Evolutionary conservation across 2,329 filamentous ascomycete genomes (phyloP).

Genomic region (Aspergillus hiratsukae): DNA sequence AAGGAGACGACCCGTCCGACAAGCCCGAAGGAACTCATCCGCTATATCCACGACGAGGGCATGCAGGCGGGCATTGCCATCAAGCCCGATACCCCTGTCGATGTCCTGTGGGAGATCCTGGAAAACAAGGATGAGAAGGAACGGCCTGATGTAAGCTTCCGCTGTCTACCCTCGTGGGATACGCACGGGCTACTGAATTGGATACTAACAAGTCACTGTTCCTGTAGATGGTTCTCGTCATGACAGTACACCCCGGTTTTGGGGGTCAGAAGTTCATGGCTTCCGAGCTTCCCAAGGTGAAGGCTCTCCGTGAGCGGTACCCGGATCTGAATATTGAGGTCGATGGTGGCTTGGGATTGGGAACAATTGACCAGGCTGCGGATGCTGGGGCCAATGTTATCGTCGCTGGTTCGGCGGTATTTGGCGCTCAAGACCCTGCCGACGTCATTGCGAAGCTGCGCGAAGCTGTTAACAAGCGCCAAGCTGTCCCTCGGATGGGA

Average conservation of each 20-base stretch:
- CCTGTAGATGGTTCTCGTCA: conserved; percentile 87
- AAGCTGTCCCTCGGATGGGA: too few species aligned
- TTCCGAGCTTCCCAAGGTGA: conserved; percentile 88
- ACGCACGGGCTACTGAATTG: not conserved
- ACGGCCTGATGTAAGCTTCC: conserved; percentile 72
- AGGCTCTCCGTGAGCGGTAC: conserved; percentile 75
- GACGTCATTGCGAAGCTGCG: conserved; percentile 82
- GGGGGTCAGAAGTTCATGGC: conserved; percentile 99
- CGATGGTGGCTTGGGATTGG: conserved; percentile 82
- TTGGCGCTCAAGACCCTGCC: conserved; percentile 81
- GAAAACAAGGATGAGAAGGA: conserved; percentile 69
- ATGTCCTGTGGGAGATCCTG: conserved; percentile 87
- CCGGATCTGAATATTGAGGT: conserved; percentile 96
- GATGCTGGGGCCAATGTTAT: conserved; percentile 97
- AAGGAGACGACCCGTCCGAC: conserved; percentile 65
- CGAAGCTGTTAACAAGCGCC: conserved; percentile 67
- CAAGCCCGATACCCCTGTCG: conserved; percentile 85
- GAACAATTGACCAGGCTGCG: conserved; percentile 88
- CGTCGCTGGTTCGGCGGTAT: conserved; percentile 92
- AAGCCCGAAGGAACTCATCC: conserved; percentile 76
- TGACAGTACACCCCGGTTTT: conserved; percentile 97
- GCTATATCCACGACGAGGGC: conserved; percentile 82
- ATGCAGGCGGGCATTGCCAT: conserved; percentile 92
- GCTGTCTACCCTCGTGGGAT: not conserved
- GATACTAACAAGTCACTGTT: conserved; percentile 6